Percentiles rank a stretch among this genome's conserved stretches.
phyloP scores from a whole-genome alignment of 2,329 filamentous ascomycete genomes.

The Fusarium lyarnte region DNA sequence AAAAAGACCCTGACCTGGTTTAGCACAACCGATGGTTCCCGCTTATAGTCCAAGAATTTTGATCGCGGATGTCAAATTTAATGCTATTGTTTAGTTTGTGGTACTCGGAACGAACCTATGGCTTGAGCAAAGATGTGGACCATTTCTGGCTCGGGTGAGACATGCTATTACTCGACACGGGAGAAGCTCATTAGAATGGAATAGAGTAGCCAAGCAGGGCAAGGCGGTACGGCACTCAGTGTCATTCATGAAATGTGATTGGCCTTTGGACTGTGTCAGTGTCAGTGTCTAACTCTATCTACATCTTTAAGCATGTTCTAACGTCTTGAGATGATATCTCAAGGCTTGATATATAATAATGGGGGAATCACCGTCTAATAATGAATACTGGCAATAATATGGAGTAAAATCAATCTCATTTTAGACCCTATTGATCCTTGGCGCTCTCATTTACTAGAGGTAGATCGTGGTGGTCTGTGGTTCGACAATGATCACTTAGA shows the following conservation, averaged over 20 bases:
- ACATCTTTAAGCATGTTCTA: not conserved
- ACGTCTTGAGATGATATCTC: not conserved
- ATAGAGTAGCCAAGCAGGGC: not conserved
- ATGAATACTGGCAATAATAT: not conserved
- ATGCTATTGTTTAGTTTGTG: not conserved
- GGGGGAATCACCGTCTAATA: not conserved
- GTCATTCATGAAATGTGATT: conserved; percentile 22
- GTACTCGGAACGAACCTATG: not conserved
- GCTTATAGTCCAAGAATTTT: not conserved
- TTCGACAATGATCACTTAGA: not conserved
- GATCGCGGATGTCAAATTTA: not conserved
- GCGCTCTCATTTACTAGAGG: conserved; percentile 1
- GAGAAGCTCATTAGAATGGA: too few relatives aligned
- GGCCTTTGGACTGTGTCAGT: not conserved
- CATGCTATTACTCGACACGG: not conserved
- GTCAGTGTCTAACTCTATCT: not conserved
- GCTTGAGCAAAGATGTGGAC: not conserved
- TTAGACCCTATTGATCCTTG: conserved; percentile 17
- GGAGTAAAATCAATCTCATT: conserved; percentile 24
- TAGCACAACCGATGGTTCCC: conserved; percentile 15
- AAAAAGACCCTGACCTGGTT: conserved; percentile 12
- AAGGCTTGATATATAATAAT: fast-evolving
- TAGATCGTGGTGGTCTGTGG: not conserved
- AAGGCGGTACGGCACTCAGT: not conserved
- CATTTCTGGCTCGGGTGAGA: not conserved